Conservation (phyloP, 257 asterid species). For the Voacanga thouarsii region DNA sequence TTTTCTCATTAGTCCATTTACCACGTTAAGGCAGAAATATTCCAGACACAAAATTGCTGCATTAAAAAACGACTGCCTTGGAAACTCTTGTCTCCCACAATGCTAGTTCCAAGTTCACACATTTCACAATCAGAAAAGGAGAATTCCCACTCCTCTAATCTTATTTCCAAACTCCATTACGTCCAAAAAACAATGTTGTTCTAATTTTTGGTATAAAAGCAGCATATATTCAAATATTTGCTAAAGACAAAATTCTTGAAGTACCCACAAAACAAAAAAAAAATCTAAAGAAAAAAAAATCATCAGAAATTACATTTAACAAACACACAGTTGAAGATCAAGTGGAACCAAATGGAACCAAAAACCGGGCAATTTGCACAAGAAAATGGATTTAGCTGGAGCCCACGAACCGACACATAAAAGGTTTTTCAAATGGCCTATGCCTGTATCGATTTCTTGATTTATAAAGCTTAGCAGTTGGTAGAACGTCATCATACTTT, state of each 20-base stretch:
- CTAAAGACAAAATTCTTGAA: not conserved
- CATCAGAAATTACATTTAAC: not conserved
- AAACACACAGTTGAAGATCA: not conserved
- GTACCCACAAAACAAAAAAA: not conserved
- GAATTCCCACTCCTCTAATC: not conserved
- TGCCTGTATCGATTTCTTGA: not conserved
- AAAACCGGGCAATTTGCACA: not conserved
- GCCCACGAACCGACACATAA: not conserved
- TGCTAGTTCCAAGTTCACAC: not conserved
- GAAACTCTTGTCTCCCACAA: not conserved
- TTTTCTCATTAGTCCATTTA: not conserved
- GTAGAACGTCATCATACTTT: not conserved
- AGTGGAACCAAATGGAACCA: not conserved
- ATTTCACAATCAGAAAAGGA: not conserved
- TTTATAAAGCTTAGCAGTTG: not conserved
- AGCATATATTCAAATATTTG: not conserved
- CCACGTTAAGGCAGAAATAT: not conserved
- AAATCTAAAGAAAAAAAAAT: not conserved
- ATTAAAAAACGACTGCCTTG: not conserved
- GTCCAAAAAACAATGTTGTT: not conserved
- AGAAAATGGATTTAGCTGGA: not conserved
- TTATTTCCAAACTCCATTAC: not conserved
- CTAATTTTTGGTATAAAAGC: not conserved
- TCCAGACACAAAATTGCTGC: not conserved
- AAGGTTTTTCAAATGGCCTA: not conserved